Evolutionary conservation across 306 rosid genomes (phyloP).

Genomic region (Betula pendula): DNA sequence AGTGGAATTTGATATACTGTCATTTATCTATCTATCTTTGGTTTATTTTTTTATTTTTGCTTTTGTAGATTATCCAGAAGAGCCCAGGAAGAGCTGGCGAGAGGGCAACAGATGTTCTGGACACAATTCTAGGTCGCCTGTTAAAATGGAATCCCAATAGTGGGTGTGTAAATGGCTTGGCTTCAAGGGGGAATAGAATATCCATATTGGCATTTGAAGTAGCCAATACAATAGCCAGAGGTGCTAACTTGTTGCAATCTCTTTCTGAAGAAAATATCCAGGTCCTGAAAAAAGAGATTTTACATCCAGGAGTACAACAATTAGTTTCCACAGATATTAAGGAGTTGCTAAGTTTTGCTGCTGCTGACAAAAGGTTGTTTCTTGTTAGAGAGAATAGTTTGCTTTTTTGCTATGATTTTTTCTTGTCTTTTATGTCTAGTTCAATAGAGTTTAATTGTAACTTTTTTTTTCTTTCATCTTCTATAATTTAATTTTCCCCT

Average conservation of each 20-base stretch:
- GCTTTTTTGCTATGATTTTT: constrained; percentile 15
- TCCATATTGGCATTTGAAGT: constrained; percentile 94
- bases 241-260: constrained; percentile 63
- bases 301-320: constrained; percentile 62
- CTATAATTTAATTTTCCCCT: constrained; percentile 1
- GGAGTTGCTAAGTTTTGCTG: constrained; percentile 74
- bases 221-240: constrained; percentile 86
- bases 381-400: constrained; percentile 27
- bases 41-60: constrained; percentile 24
- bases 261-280: constrained; percentile 73
- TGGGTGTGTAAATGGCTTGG: constrained; percentile 53
- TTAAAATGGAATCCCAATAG: constrained; percentile 50
- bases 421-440: constrained; percentile 1
- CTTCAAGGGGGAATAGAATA: constrained; percentile 59
- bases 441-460: constrained; percentile 2
- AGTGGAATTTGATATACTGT: constrained; percentile 12
- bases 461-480: not conserved
- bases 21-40: constrained; percentile 11
- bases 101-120: constrained; percentile 78
- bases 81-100: constrained; percentile 67
- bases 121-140: constrained; percentile 74
- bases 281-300: constrained; percentile 62
- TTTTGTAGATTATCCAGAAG: constrained; percentile 48
- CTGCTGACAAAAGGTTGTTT: constrained; percentile 83
- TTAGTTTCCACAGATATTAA: constrained; percentile 71